Conservation (phyloP, 371 early-diverging fungal species). For the Mortierella sp. region DNA sequence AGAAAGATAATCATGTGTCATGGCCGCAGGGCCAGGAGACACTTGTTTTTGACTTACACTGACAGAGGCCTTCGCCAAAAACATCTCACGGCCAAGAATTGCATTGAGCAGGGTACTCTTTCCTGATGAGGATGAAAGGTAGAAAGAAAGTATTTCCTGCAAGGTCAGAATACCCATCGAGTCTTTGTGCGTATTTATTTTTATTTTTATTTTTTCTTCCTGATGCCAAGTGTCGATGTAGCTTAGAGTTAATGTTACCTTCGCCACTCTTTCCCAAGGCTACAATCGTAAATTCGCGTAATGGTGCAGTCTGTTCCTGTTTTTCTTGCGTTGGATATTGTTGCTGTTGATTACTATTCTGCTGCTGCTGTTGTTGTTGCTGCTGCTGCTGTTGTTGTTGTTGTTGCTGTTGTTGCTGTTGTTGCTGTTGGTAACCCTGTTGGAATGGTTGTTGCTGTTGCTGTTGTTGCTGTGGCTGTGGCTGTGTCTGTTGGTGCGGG, state of each 20-base stretch:
- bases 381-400: constrained; percentile 1
- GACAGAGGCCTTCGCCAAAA: constrained; percentile 51
- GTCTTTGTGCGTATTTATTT: background rate
- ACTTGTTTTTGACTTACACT: constrained; percentile 23
- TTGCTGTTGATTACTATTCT: constrained; percentile 9
- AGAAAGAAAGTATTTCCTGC: background rate
- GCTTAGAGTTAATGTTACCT: constrained; percentile 17
- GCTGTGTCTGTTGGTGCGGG: constrained; percentile 12
- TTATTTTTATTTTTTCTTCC: background rate
- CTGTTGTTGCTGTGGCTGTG: too few species aligned
- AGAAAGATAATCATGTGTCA: background rate
- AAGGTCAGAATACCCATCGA: background rate
- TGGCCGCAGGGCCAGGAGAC: background rate
- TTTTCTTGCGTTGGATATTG: background rate
- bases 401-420: constrained; percentile 11
- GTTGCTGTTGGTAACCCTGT: background rate
- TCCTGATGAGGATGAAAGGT: constrained; percentile 16
- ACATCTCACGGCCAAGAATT: constrained; percentile 48
- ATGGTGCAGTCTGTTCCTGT: constrained; percentile 7
- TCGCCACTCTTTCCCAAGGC: constrained; percentile 54
- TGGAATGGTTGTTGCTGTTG: background rate
- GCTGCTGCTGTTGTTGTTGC: constrained; percentile 14
- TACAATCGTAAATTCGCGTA: constrained; percentile 49
- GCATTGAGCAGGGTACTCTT: constrained; percentile 55
- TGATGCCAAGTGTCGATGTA: background rate